Percentiles rank a stretch among this genome's conserved stretches.
Conservation (phyloP, 306 rosid species). For the Cicer cuneatum region DNA sequence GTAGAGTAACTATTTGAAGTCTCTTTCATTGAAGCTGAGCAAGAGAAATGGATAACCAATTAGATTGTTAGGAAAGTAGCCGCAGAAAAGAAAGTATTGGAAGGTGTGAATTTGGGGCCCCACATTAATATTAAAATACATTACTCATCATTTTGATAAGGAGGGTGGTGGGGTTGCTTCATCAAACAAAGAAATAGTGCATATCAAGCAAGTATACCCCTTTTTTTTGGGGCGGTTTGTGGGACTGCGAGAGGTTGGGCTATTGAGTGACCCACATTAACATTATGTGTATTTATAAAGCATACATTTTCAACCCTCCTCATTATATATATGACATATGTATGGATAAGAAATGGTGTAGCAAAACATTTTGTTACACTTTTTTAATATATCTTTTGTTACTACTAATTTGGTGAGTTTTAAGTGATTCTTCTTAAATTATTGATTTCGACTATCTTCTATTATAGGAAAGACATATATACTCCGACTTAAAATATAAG, state of each 20-base stretch:
- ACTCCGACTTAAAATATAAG: too few species aligned
- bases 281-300: slow-evolving; percentile 58
- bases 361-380: neutral
- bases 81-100: slow-evolving; percentile 54
- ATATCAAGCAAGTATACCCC: slow-evolving; percentile 58
- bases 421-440: neutral
- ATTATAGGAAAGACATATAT: neutral
- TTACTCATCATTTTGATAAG: slow-evolving; percentile 50
- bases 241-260: slow-evolving; percentile 73
- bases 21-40: slow-evolving; percentile 45
- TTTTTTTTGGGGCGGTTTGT: slow-evolving; percentile 88
- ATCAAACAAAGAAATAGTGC: slow-evolving; percentile 73
- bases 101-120: slow-evolving; percentile 52
- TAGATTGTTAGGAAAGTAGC: slow-evolving; percentile 57
- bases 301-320: slow-evolving; percentile 53
- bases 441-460: neutral
- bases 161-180: slow-evolving; percentile 83
- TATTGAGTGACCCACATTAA: slow-evolving; percentile 57
- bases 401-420: neutral
- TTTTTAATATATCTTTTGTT: neutral
- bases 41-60: slow-evolving; percentile 51
- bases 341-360: slow-evolving; percentile 21
- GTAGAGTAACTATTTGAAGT: slow-evolving; percentile 44
- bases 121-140: slow-evolving; percentile 37
- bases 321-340: slow-evolving; percentile 41